Evolutionary conservation across 1,284 basidiomycete genomes (phyloP), one percentile per base, ranked within the genome.

Genomic region (Marasmius oreades): DNA sequence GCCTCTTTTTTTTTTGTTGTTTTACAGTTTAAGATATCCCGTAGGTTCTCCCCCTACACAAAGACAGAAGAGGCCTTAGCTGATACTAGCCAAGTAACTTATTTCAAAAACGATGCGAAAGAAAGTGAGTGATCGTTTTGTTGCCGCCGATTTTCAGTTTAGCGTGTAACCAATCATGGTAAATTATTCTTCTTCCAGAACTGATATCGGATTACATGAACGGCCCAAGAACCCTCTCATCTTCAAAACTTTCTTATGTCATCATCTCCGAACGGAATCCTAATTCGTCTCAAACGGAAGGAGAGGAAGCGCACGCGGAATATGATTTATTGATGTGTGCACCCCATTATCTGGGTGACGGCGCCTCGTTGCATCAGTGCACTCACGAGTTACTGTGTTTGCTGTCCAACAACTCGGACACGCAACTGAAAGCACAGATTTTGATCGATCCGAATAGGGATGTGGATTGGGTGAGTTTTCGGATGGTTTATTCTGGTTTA

Each of bases 311-410:
- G 5, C 43, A 56, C 16, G 50, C 34, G 14, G 60, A 71, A 33
- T 76, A 68, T 60, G 67, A 78, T 60, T 59, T 77, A 44, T 64
- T 77, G 31, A 72, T 81, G 62, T 72, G 73, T 59, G 73, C 76
- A 8, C 73, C 77, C 0, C 78, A 80, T 58, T 80, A 75, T 60
- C 66, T 78, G 34, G 77, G 78, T 8, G 79, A 81, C 55, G 77
- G 77, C 14, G 75, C 75, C 57, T 76, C 78, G 2, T 66, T 81
- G 1, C 79, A 81, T 59, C 67, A 71, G 24, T 72, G 73, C 14
- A 73, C 74, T 12, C 75, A 79, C 64, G 77, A 80, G 46, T 66
- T 81, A 28, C 69, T 80, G 45, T 46, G 55, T 3, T 63, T 80
- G 0, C 61, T 80, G 6, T 63, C 68, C 61, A 18, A 56, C 56